Percentiles rank a stretch among this genome's conserved stretches.
These are phyloP conservation scores for Phlyctochytrium arcticum DNA, from an alignment of 192 early-diverging fungal genomes.

Conservation along the genomic window DNA sequence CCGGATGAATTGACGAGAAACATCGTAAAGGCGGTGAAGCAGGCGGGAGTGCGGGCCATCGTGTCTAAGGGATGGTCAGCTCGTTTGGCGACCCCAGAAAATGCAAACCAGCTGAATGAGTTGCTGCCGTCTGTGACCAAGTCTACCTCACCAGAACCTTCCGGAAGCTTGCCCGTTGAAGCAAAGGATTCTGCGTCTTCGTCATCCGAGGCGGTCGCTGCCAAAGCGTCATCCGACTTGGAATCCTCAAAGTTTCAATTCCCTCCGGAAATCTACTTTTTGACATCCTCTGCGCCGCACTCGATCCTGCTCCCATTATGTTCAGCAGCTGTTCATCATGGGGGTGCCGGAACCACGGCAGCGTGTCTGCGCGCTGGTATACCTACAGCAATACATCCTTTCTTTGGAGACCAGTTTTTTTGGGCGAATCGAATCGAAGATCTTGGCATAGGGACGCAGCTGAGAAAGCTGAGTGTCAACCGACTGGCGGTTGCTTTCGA, in stretches of 20 bases:
- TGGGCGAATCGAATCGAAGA: slow-evolving; percentile 66
- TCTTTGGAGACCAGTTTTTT: slow-evolving; percentile 54
- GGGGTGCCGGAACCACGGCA: slow-evolving; percentile 71
- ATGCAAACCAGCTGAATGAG: too few species aligned
- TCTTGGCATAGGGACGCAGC: slow-evolving; percentile 56
- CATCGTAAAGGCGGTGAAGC: slow-evolving; percentile 58
- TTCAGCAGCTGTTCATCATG: slow-evolving; percentile 70
- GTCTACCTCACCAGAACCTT: too few species aligned
- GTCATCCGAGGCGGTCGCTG: neutral
- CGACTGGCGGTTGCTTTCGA: slow-evolving; percentile 46
- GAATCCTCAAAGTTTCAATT: too few species aligned
- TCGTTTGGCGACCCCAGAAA: slow-evolving; percentile 29
- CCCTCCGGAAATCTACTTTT: neutral
- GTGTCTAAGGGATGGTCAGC: slow-evolving; percentile 72
- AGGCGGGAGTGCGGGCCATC: slow-evolving; percentile 62
- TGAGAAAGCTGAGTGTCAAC: slow-evolving; percentile 54
- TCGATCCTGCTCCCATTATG: slow-evolving; percentile 70
- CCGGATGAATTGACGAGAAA: slow-evolving; percentile 57
- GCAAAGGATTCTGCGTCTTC: too few species aligned
- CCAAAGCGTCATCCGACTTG: too few species aligned
- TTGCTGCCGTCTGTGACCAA: too few species aligned
- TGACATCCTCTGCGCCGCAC: slow-evolving; percentile 48
- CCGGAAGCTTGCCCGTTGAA: too few species aligned
- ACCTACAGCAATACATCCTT: slow-evolving; percentile 69
- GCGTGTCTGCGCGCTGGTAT: slow-evolving; percentile 67